These are phyloP conservation scores for Alternaria hordeiaustralica DNA, from an alignment of 2,329 filamentous ascomycete species.

Conservation along the genomic window DNA sequence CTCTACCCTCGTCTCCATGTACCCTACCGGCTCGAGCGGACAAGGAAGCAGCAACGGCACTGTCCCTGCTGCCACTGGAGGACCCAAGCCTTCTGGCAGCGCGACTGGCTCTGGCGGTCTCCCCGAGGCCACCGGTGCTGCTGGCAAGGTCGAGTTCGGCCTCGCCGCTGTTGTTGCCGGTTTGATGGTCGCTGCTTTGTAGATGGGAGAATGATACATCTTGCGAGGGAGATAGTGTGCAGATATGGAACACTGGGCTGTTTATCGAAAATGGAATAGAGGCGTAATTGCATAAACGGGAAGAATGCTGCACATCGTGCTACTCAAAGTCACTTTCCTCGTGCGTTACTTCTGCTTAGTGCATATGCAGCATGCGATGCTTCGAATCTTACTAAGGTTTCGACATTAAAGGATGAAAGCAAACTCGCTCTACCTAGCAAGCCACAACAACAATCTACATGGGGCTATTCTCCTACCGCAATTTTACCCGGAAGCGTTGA, in stretches of 20 bases:
- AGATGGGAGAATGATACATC: slow-evolving; percentile 4
- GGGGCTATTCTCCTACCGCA: not conserved
- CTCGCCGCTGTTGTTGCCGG: slow-evolving; percentile 32
- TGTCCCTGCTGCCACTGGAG: slow-evolving; percentile 10
- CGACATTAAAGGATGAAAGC: not conserved
- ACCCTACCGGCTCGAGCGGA: slow-evolving; percentile 11
- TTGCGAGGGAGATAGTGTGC: not conserved
- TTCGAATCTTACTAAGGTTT: not conserved
- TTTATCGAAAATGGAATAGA: not conserved
- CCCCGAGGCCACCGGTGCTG: slow-evolving; percentile 26
- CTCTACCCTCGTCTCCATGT: slow-evolving; percentile 5
- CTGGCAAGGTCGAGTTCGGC: slow-evolving; percentile 33
- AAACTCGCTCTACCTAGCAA: not conserved
- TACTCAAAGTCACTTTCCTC: not conserved
- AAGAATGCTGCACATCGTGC: not conserved
- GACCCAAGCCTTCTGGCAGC: slow-evolving; percentile 7
- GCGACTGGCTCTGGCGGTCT: slow-evolving; percentile 11
- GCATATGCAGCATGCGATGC: not conserved
- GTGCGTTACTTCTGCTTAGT: not conserved
- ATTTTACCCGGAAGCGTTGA: not conserved
- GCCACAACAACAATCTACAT: not conserved
- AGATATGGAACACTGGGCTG: not conserved
- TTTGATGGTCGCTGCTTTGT: slow-evolving; percentile 35
- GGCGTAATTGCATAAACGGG: not conserved
- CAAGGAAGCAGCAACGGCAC: slow-evolving; percentile 9